Conservation (phyloP, 2,329 filamentous ascomycete genomes). For the Fusarium pseudoanthophilum region DNA sequence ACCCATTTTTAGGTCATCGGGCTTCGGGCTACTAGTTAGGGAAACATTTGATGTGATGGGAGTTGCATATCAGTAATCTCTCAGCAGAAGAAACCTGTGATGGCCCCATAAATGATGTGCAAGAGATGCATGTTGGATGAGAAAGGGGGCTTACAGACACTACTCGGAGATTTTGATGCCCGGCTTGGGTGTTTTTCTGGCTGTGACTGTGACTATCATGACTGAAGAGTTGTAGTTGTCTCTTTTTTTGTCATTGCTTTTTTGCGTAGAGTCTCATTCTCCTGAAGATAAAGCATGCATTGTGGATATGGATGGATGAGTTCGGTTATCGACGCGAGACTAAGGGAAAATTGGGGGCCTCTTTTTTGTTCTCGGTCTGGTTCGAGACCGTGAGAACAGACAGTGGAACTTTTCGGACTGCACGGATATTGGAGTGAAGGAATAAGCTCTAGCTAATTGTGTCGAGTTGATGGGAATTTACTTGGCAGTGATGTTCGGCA, state of each 20-base stretch:
- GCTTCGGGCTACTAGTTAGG: background rate
- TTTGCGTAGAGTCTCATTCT: background rate
- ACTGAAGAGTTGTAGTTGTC: background rate
- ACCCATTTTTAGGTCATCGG: background rate
- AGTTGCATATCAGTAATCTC: conserved; percentile 8
- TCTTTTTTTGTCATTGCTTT: background rate
- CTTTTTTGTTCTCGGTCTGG: background rate
- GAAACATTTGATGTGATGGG: background rate
- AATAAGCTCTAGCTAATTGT: background rate
- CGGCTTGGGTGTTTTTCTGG: background rate
- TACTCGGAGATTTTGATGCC: background rate
- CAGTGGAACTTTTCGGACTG: conserved; percentile 4
- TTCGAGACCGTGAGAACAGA: conserved; percentile 3
- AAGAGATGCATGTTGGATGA: background rate
- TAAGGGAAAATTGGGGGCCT: background rate
- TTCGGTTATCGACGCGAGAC: conserved; percentile 26
- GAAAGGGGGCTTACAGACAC: conserved; percentile 10
- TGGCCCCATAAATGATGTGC: conserved; percentile 11
- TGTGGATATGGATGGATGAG: background rate
- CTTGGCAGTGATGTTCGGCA: background rate
- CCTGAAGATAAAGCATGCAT: background rate
- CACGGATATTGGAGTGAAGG: background rate
- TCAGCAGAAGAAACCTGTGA: background rate
- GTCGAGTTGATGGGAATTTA: background rate
- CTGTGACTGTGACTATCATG: background rate